These are phyloP conservation scores for Xylaria longipes DNA, from an alignment of 495 filamentous ascomycete genomes.

Conservation along the genomic window DNA sequence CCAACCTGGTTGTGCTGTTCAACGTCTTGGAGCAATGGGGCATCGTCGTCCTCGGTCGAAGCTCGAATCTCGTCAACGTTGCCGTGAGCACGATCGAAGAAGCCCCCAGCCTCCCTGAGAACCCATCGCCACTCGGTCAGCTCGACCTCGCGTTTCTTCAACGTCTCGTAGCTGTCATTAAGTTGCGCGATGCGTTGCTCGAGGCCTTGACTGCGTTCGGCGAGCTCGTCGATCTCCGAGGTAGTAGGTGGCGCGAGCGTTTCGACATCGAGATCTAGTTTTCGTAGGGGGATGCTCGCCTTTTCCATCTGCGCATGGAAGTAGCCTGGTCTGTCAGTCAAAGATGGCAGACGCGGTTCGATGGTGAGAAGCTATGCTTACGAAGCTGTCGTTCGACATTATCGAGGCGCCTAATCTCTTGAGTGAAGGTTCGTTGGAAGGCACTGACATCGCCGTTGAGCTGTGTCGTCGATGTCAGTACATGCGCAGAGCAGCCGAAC, in stretches of 20 bases:
- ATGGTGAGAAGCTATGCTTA: conserved; percentile 53
- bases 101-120: conserved; percentile 89
- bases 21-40: conserved; percentile 81
- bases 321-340: conserved; percentile 64
- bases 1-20: conserved; percentile 81
- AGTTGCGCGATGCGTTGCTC: conserved; percentile 90
- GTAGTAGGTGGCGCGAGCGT: conserved; percentile 84
- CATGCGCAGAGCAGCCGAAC: conserved; percentile 4
- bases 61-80: conserved; percentile 96
- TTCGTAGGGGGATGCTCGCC: conserved; percentile 78
- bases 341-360: conserved; percentile 1
- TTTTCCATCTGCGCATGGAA: conserved; percentile 96
- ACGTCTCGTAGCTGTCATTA: conserved; percentile 96
- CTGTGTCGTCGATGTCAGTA: conserved; percentile 54
- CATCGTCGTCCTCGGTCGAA: conserved; percentile 84
- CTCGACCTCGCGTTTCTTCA: conserved; percentile 97
- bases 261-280: conserved; percentile 84
- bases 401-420: conserved; percentile 94
- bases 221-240: conserved; percentile 92
- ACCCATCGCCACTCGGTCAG: conserved; percentile 98
- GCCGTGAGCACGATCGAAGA: conserved; percentile 95
- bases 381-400: conserved; percentile 97
- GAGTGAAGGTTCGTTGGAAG: conserved; percentile 96
- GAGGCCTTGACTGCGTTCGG: conserved; percentile 87
- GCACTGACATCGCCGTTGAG: conserved; percentile 90